Evolutionary conservation across 495 filamentous ascomycete species (phyloP).

Genomic region (Glonium stellatum): DNA sequence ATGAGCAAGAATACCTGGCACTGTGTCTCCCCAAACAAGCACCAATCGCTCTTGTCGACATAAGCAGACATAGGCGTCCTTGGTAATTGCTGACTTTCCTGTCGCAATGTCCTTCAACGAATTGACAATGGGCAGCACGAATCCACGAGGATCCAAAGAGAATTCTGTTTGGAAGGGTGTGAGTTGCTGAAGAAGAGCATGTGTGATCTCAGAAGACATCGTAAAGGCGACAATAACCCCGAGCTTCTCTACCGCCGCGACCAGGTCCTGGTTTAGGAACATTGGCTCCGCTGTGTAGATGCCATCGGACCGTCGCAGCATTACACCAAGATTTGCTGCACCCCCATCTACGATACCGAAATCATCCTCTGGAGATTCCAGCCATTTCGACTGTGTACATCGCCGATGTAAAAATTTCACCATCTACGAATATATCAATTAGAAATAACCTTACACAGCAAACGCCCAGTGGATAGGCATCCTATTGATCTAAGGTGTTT

Average conservation of each 20-base stretch:
- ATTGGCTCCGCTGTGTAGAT: conserved; percentile 25
- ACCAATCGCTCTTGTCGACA: conserved; percentile 36
- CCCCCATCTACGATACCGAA: conserved; percentile 22
- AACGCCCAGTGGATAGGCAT: neutral
- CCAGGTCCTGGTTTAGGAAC: conserved; percentile 25
- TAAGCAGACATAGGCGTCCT: conserved; percentile 31
- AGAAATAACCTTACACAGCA: neutral
- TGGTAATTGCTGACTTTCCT: conserved; percentile 23
- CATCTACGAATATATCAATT: conserved; percentile 10
- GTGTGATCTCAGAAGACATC: conserved; percentile 36
- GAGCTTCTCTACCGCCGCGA: conserved; percentile 28
- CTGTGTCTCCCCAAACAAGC: conserved; percentile 38
- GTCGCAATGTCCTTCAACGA: conserved; percentile 29
- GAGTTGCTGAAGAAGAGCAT: conserved; percentile 31
- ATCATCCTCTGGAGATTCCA: conserved; percentile 24
- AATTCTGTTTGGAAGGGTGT: conserved; percentile 36
- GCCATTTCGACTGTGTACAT: conserved; percentile 25
- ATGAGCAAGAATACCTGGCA: conserved; percentile 35
- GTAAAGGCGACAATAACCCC: conserved; percentile 36
- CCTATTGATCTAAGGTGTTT: too few relatives aligned
- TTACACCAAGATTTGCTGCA: conserved; percentile 18
- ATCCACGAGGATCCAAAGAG: conserved; percentile 31
- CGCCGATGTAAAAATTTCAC: conserved; percentile 22
- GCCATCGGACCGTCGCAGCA: conserved; percentile 20
- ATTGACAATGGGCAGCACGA: conserved; percentile 33